phyloP scores from a whole-genome alignment of 2,329 filamentous ascomycete species.

The Dactylellina parvicollis region DNA sequence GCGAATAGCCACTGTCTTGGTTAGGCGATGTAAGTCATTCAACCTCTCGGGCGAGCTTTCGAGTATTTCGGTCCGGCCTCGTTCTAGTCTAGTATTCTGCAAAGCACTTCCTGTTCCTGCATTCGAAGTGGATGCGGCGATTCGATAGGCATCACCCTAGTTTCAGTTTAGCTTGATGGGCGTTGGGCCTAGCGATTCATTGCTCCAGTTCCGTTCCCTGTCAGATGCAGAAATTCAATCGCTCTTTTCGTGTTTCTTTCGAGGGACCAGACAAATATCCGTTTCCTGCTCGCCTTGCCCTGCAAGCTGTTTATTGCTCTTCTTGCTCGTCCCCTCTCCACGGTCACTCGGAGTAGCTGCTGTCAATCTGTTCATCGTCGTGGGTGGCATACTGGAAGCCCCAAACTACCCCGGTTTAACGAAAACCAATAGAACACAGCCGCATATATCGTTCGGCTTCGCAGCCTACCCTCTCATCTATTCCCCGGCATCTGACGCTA shows the following conservation, averaged over 20 bases:
- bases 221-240: slow-evolving; percentile 34
- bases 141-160: slow-evolving; percentile 43
- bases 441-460: slow-evolving; percentile 52
- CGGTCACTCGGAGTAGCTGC: neutral
- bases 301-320: neutral
- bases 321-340: neutral
- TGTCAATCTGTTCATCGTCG: neutral
- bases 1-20: slow-evolving; percentile 38
- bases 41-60: slow-evolving; percentile 16
- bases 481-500: slow-evolving; percentile 53
- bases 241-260: slow-evolving; percentile 26
- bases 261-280: slow-evolving; percentile 21
- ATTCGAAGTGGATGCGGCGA: slow-evolving; percentile 27
- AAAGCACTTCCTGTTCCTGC: slow-evolving; percentile 47
- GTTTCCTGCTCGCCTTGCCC: slow-evolving; percentile 16
- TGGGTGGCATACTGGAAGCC: slow-evolving; percentile 1
- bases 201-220: neutral
- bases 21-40: slow-evolving; percentile 38
- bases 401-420: slow-evolving; percentile 47
- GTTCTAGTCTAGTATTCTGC: slow-evolving; percentile 32
- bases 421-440: slow-evolving; percentile 50
- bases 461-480: slow-evolving; percentile 50
- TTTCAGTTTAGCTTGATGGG: slow-evolving; percentile 39
- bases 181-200: slow-evolving; percentile 12
- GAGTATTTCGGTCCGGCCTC: slow-evolving; percentile 39